Evolutionary conservation across 345 rosid species (phyloP).

Genomic region (Rubroshorea leprosula): DNA sequence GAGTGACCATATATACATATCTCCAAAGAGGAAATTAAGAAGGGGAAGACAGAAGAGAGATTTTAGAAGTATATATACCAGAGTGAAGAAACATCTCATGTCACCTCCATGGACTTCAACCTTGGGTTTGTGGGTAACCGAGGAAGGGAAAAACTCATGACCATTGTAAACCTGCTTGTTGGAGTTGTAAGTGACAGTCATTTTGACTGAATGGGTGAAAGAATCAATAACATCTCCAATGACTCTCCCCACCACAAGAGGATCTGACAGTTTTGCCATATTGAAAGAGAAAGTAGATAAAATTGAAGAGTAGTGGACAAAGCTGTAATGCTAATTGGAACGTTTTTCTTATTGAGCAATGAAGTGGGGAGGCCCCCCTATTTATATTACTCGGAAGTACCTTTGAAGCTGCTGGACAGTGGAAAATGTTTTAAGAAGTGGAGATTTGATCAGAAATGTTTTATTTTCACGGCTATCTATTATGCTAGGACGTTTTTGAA

Average conservation of each 20-base stretch:
- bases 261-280: slow-evolving; percentile 61
- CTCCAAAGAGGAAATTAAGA: neutral
- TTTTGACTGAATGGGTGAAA: slow-evolving; percentile 52
- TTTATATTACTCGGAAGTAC: slow-evolving; percentile 26
- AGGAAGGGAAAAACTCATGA: slow-evolving; percentile 80
- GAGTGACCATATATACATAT: no score
- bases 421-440: slow-evolving; percentile 9
- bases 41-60: neutral
- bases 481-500: neutral
- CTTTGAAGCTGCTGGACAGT: neutral
- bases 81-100: slow-evolving; percentile 91
- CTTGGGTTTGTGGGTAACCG: slow-evolving; percentile 61
- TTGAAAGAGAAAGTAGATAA: slow-evolving; percentile 5
- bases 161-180: slow-evolving; percentile 83
- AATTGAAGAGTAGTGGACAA: neutral
- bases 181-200: slow-evolving; percentile 60
- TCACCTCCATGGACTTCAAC: slow-evolving; percentile 89
- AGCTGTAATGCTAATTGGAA: neutral
- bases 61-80: slow-evolving; percentile 33
- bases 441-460: neutral
- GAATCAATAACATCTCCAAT: slow-evolving; percentile 80
- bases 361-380: slow-evolving; percentile 14
- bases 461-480: neutral
- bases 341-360: slow-evolving; percentile 5
- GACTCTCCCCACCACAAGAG: slow-evolving; percentile 84